phyloP scores from a whole-genome alignment of 306 rosid species.

The Ormosia emarginata region DNA sequence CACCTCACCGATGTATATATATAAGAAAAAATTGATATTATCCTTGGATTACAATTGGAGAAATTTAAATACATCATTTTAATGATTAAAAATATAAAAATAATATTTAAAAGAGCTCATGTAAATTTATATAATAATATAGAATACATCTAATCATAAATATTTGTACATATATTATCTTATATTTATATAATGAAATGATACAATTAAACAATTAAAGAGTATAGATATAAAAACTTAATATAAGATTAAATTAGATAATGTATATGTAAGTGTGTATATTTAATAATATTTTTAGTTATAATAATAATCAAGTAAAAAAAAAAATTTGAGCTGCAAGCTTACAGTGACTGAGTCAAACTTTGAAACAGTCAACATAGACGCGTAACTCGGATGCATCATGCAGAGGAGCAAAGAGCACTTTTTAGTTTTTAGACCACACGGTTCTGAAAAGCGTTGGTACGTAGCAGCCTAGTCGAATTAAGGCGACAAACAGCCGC shows the following conservation, averaged over 20 bases:
- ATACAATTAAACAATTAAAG: too few species aligned
- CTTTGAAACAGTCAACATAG: conserved; percentile 26
- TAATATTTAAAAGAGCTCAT: too few species aligned
- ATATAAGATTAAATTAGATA: too few species aligned
- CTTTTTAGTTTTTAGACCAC: conserved; percentile 20
- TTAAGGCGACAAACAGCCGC: conserved; percentile 54
- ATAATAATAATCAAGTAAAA: not conserved
- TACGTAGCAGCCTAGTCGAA: conserved; percentile 27
- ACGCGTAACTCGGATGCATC: conserved; percentile 5
- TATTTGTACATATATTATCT: too few species aligned
- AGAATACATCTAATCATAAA: too few species aligned
- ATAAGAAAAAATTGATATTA: not conserved
- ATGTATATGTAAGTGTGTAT: too few species aligned
- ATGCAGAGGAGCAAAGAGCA: not conserved
- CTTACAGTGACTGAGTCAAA: conserved; percentile 28
- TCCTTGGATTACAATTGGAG: not conserved
- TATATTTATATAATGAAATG: too few species aligned
- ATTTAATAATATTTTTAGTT: not conserved
- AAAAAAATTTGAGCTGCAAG: not conserved
- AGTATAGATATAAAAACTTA: too few species aligned
- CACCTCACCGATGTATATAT: not conserved
- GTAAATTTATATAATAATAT: too few species aligned
- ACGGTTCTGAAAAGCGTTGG: conserved; percentile 21
- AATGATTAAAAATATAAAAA: not conserved
- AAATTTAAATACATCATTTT: not conserved